Percentiles rank a stretch among this genome's conserved stretches.
phyloP scores from a whole-genome alignment of 768 basidiomycete species.

The Cantharellus anzutake region DNA sequence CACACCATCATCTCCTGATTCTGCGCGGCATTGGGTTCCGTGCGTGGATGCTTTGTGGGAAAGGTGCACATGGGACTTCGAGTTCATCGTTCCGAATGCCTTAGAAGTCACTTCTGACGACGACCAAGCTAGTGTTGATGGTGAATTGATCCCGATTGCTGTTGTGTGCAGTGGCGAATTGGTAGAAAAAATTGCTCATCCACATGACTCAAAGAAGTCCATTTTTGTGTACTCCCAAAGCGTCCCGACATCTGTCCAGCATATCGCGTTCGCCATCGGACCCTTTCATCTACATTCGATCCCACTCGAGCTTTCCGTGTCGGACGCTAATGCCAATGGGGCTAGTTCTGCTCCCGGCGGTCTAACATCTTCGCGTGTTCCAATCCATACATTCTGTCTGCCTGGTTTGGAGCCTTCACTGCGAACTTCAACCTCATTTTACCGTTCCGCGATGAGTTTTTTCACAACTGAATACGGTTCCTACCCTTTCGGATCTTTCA shows the following conservation, averaged over 20 bases:
- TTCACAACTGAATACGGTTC: constrained; percentile 84
- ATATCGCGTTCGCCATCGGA: constrained; percentile 88
- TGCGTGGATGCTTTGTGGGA: constrained; percentile 92
- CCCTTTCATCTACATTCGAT: constrained; percentile 72
- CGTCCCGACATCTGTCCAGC: constrained; percentile 81
- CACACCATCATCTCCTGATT: constrained; percentile 67
- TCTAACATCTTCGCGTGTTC: constrained; percentile 33
- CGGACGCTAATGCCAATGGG: constrained; percentile 25
- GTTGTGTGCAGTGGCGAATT: constrained; percentile 92
- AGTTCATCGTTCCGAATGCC: constrained; percentile 80
- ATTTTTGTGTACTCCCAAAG: constrained; percentile 86
- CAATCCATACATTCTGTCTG: constrained; percentile 81
- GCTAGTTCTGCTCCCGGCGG: constrained; percentile 21
- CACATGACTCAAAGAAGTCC: constrained; percentile 80
- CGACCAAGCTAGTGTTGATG: constrained; percentile 21
- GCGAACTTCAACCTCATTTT: constrained; percentile 45
- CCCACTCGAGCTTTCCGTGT: neutral
- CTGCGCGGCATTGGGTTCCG: constrained; percentile 97
- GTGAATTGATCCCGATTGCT: constrained; percentile 52
- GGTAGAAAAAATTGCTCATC: constrained; percentile 88
- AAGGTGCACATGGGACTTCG: constrained; percentile 95
- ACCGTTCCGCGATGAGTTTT: constrained; percentile 83
- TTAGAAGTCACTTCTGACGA: constrained; percentile 32
- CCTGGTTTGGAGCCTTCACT: constrained; percentile 71
- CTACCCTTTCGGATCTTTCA: constrained; percentile 91